Evolutionary conservation across 352 stramenopile genomes (phyloP), one percentile per base, ranked within the genome.

Genomic region (Globisporangium megalacanthum): DNA sequence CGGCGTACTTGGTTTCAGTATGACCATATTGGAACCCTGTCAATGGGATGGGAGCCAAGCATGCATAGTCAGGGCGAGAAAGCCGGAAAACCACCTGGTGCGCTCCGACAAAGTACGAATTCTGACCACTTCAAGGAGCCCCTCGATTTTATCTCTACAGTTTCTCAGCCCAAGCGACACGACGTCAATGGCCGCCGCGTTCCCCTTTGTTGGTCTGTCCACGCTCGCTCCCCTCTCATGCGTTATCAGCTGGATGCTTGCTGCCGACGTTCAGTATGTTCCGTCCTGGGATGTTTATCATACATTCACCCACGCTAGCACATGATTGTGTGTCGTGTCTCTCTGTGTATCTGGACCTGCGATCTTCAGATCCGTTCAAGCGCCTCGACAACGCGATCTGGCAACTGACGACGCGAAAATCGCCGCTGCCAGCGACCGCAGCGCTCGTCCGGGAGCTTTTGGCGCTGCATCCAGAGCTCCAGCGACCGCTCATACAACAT

Each of bases 311-410:
- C n/a, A n/a, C n/a, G n/a, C n/a, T n/a, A n/a, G n/a, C n/a, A n/a
- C n/a, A n/a, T n/a, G n/a, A n/a, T n/a, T n/a, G n/a, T n/a, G n/a
- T n/a, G n/a, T n/a, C n/a, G n/a, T n/a, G n/a, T 37, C 8, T 4
- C 33, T 37, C 8, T 37, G 33, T 8, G 33, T 9, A 4, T 37
- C 33, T 37, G 33, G 33, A 37, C 8, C 33, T 37, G 33, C 33
- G 33, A 37, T 8, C 8, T 8, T 37, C 22, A 47, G 51, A n/a
- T 2, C 37, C 37, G 29, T 7, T 46, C 11, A 6, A 22, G 9
- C 51, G 49, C 14, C 49, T 53, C 15, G 49, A 53, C 10, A 53
- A 53, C 33, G 49, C 49, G 49, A n/a, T 53, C 33, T 53, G 49
- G 49, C 42, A 19, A 20, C 42, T 19, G 17, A 25, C 42, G 17